Evolutionary conservation across 73 alveolate genomes (phyloP).

Genomic region (Paramecium caudatum): DNA sequence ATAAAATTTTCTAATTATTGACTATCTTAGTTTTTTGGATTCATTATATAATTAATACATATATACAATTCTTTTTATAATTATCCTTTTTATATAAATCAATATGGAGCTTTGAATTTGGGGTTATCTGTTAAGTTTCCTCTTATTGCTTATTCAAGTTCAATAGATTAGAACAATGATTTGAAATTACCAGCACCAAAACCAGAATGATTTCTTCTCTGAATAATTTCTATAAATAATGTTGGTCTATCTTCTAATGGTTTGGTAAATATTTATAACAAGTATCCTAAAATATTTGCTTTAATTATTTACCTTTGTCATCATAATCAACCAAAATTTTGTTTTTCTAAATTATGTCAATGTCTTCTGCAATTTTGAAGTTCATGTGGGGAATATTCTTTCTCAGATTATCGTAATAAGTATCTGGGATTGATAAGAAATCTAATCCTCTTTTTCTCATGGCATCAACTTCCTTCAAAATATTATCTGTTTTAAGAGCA

Average conservation of each 20-base stretch:
- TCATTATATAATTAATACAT: too few species aligned
- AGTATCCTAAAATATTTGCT: constrained; percentile 76
- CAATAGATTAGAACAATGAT: constrained; percentile 86
- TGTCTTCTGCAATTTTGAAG: constrained; percentile 83
- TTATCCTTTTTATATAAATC: neutral
- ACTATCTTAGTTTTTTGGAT: too few species aligned
- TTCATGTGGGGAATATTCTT: constrained; percentile 82
- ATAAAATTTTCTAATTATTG: too few species aligned
- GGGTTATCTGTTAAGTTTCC: constrained; percentile 83
- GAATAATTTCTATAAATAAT: constrained; percentile 88
- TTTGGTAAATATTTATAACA: constrained; percentile 88
- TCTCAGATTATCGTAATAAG: constrained; percentile 90
- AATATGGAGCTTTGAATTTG: constrained; percentile 49
- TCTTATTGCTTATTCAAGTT: constrained; percentile 84
- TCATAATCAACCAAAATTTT: constrained; percentile 88
- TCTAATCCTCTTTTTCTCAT: constrained; percentile 91
- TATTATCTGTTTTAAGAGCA: constrained; percentile 85
- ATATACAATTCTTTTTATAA: too few species aligned
- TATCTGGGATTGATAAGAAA: constrained; percentile 87
- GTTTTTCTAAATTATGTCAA: constrained; percentile 82
- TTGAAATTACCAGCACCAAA: constrained; percentile 94
- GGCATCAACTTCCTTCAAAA: constrained; percentile 81
- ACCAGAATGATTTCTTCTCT: constrained; percentile 89
- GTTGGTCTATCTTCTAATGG: constrained; percentile 95
- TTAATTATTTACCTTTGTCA: constrained; percentile 75